Evolutionary conservation across 306 rosid genomes (phyloP), one percentile per base, ranked within the genome.

Genomic region (Senna tora): DNA sequence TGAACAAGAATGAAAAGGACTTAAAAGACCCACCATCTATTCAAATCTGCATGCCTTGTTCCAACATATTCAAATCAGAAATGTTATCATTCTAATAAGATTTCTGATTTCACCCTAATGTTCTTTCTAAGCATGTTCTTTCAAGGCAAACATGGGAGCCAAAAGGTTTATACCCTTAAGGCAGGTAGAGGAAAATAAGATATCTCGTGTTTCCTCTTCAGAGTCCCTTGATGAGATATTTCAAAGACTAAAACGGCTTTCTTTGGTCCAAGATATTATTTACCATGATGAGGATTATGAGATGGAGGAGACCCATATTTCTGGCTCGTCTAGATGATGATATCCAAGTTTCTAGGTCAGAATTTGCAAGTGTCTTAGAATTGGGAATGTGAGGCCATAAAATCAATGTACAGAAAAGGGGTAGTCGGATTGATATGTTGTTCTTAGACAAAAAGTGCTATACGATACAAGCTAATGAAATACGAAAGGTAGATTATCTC

Each of bases 191-290:
- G 95, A 83, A 62, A 72, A 60, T 72, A 66, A 56, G 61, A 68
- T 85, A n/a, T 45, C 94, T 45, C 90, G 73, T 34, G 85, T 3
- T 76, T 78, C 93, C 68, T 94, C 97, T 0, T 80, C 92, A 0
- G 92, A 91, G 79, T 87, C 99, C 59, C 99, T 94, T 5, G 99
- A 94, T 66, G 96, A 91, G 67, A 89, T 94, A 80, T 91, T 94
- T 75, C 99, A 91, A 81, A 85, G 95, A 86, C 81, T 91, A 81
- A 91, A 87, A 46, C 88, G 77, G 62, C 96, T 95, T 30, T 85
- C 95, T 47, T 51, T 28, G 19, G 88, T 79, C 45, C 86, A 64
- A 56, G 80, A 36, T 60, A 71, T n/a, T n/a, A n/a, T 57, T 76
- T 41, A 80, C 69, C 75, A 67, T 13, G 84, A 79, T 2, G 83